Conservation (phyloP, 306 rosid genomes). For the Biancaea sappan region DNA sequence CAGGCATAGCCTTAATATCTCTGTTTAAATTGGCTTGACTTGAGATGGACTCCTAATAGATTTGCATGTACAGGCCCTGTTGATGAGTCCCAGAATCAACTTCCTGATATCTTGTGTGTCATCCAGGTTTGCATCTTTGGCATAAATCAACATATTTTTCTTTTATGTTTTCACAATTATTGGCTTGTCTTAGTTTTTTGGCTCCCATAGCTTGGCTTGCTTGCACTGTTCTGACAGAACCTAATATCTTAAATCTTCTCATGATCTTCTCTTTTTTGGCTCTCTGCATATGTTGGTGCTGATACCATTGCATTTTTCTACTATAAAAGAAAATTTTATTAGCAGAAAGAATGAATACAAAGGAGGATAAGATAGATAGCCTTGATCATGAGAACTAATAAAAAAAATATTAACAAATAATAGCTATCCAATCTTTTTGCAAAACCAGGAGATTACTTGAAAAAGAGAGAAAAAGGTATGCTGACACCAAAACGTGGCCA, state of each 20-base stretch:
- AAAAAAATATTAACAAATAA: not conserved
- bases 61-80: conserved; percentile 76
- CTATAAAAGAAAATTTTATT: not conserved
- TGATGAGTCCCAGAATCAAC: conserved; percentile 85
- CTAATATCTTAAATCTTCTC: conserved; percentile 14
- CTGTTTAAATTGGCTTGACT: conserved; percentile 13
- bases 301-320: not conserved
- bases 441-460: not conserved
- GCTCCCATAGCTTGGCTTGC: not conserved
- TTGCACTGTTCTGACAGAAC: conserved; percentile 21
- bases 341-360: not conserved
- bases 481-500: not conserved
- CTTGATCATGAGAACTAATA: not conserved
- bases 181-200: not conserved
- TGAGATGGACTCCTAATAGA: conserved; percentile 30
- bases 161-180: not conserved
- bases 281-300: not conserved
- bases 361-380: not conserved
- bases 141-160: conserved; percentile 1
- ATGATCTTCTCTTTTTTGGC: not conserved
- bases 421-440: not conserved
- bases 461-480: not conserved
- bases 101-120: conserved; percentile 97
- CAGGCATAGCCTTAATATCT: not conserved
- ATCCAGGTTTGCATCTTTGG: conserved; percentile 71